Evolutionary conservation across 169 alveolate genomes (phyloP), one percentile per base, ranked within the genome.

Genomic region (Cryptosporidium baileyi): DNA sequence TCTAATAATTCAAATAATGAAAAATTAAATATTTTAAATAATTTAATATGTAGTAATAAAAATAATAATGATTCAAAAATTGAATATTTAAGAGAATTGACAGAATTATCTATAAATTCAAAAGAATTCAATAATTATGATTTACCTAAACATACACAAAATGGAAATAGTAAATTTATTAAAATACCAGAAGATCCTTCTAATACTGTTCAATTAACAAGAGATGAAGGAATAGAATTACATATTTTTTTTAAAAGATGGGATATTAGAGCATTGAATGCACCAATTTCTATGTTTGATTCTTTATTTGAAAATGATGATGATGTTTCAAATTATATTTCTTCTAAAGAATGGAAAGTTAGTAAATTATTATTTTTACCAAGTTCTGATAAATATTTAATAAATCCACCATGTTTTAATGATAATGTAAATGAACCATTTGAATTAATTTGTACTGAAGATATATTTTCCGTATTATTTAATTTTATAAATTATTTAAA

Each of bases 211-310:
- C 81, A 90, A 60, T 62, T 89, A 43, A 89, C 92, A 40, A 63
- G 79, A 41, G 88, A 82, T 45, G 67, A 82, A 44, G 92, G 92
- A 7, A 38, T 89, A 51, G 92, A 89, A 19, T 32, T 89, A 22
- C 92, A 89, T 43, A 80, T 89, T 19, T 60, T 89, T n/a, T 80
- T 82, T 63, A 82, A 89, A 24, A 82, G 88, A 49, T 82, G 89
- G 88, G 92, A 89, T 60, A 62, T 89, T 30, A 60, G 88, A 51
- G 85, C 92, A 38, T 49, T 89, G 52, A 89, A 79, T 60, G 90
- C 85, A 13, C 57, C 85, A 8, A 4, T 2, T 41, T 9, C 26
- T 1, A 30, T 74, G 59, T 74, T 74, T 22, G 74, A 34, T 15
- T 9, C 32, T 7, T 9, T 51, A 7, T 74, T 36, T 54, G 43